phyloP scores from a whole-genome alignment of 2,329 filamentous ascomycete genomes.

The Verticillium longisporum region DNA sequence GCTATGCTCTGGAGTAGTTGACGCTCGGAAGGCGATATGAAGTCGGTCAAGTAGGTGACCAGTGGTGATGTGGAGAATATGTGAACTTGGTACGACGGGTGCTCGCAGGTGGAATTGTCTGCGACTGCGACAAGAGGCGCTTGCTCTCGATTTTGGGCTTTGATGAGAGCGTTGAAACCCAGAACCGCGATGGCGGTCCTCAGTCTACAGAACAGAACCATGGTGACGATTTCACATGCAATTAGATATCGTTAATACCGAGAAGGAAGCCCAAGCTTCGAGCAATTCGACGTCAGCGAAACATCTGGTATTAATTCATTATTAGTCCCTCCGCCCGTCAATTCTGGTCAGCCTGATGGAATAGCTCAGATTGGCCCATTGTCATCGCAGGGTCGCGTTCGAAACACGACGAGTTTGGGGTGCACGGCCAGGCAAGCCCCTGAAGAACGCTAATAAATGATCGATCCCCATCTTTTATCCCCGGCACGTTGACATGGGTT shows the following conservation, averaged over 20 bases:
- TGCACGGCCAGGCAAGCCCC: neutral
- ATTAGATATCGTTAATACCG: neutral
- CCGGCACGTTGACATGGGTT: neutral
- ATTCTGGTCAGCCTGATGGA: neutral
- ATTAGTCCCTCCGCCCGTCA: neutral
- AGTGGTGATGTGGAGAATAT: slow-evolving; percentile 40
- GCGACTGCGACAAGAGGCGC: neutral
- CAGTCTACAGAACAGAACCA: neutral
- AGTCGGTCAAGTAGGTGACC: slow-evolving; percentile 41
- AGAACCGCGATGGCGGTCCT: neutral
- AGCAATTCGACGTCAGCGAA: neutral
- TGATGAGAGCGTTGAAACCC: neutral
- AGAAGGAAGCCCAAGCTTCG: neutral
- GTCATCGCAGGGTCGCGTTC: neutral
- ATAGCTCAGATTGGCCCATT: neutral
- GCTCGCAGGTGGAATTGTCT: slow-evolving; percentile 14
- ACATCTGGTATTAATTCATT: neutral
- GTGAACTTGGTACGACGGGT: slow-evolving; percentile 31
- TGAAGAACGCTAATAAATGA: neutral
- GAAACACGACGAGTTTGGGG: neutral
- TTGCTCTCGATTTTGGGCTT: neutral
- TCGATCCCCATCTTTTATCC: neutral
- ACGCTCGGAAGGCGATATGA: slow-evolving; percentile 34
- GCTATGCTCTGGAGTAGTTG: slow-evolving; percentile 34
- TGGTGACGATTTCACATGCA: neutral